These are phyloP conservation scores for Apiospora saccharicola DNA, from an alignment of 2,329 filamentous ascomycete genomes.

Conservation along the genomic window DNA sequence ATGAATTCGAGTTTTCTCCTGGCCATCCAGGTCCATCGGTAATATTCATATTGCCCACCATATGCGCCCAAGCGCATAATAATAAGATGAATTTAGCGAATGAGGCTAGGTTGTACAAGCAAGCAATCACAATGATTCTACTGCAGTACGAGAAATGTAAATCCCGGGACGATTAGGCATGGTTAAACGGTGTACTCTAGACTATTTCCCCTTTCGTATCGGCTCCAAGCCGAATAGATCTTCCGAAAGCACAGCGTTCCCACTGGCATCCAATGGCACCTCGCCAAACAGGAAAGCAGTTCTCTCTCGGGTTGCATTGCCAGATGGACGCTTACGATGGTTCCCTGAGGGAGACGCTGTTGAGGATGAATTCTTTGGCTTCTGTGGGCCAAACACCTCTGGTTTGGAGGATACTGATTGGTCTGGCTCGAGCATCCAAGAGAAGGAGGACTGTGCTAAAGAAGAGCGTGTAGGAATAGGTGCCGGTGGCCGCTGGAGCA, in stretches of 20 bases:
- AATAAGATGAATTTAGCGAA: neutral
- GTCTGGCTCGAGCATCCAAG: conserved; percentile 77
- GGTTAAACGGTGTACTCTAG: neutral
- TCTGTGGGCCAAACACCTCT: conserved; percentile 9
- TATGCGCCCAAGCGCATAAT: neutral
- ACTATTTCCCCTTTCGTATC: conserved; percentile 44
- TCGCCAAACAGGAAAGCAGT: conserved; percentile 69
- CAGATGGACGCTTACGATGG: conserved; percentile 51
- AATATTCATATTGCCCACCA: neutral
- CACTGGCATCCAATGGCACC: conserved; percentile 47
- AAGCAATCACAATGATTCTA: neutral
- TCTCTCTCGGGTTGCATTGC: conserved; percentile 58
- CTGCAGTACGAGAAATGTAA: too few species aligned
- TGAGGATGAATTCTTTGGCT: conserved; percentile 39
- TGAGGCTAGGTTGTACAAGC: neutral
- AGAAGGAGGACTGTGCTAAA: conserved; percentile 77
- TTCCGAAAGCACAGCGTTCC: conserved; percentile 48
- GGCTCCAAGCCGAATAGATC: conserved; percentile 65
- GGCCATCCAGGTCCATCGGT: neutral
- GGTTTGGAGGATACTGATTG: conserved; percentile 39
- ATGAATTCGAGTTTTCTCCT: neutral
- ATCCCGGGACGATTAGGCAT: neutral
- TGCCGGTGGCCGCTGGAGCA: conserved; percentile 43
- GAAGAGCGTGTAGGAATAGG: conserved; percentile 69
- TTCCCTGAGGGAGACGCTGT: conserved; percentile 30